Evolutionary conservation across 371 early-diverging fungal species (phyloP), one percentile per base, ranked within the genome.

Genomic region (Fennellomyces sp.): DNA sequence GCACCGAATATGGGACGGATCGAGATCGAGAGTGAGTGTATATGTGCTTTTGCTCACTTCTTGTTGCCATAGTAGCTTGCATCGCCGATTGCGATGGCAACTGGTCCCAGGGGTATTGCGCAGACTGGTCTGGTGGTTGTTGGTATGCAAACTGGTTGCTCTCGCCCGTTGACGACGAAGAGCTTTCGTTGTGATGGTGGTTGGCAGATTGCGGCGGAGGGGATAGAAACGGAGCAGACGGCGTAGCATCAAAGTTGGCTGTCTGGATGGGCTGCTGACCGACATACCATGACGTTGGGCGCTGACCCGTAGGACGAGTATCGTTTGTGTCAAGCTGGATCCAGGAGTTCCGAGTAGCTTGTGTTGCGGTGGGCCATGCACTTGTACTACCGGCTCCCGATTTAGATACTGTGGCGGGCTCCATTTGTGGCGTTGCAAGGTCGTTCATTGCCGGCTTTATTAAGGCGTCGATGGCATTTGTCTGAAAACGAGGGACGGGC

Each of bases 401-500:
- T 19, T 50, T 50, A 50, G 51, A 30, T 2, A 28, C 39, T 45
- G 45, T 45, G 45, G 45, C 45, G 45, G 45, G 45, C 21, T 45
- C 45, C 21, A 45, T 45, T 35, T 47, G 60, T 60, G 19, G 56
- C 56, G 45, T 56, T 30, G 42, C 56, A 27, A 31, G 56, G 41
- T 23, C 39, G 56, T 21, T 36, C 41, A 54, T 55, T 35, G 63
- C 25, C 11, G 56, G 31, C 42, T 70, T 69, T 31, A 78, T 71
- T 28, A 75, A 59, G 29, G 70, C 72, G 55, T 79, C 72, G 36
- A 79, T 72, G 25, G 79, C 64, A 58, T 73, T 67, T 3, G 66
- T 66, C 47, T 66, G 63, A 49, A 76, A 76, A 21, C 64, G 72
- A 10, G 80, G 80, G 15, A 79, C 60, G 27, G 80, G 76, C 25